Base-by-base conservation (phyloP, 257 asterid genomes). In the Coffea eugenioides region DNA sequence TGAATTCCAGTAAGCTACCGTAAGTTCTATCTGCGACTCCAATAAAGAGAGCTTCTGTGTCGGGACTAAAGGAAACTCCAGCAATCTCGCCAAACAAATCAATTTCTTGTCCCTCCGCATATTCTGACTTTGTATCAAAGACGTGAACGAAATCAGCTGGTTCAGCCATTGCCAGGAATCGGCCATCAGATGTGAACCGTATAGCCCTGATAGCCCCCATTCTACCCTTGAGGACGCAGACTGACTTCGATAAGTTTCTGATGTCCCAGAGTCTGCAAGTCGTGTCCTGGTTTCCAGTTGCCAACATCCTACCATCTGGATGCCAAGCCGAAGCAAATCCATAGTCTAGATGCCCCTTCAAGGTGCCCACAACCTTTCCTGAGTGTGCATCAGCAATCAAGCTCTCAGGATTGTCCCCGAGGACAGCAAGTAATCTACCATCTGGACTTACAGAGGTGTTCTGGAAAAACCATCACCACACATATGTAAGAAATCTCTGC, bases 301-400 rank as follows among this genome's bases (percentile, higher is more conserved):
- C 98, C 18, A 93, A 83, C 62, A 91, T 85, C 61, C 56, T 84
- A 1, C 97, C 98, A 45, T 91, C 88, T 0, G 97, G 98, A 78
- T 93, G 95, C 98, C 98, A 93, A 20, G 98, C 97, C 0, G 98
- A 93, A 11, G 98, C 82, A 75, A 92, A 93, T 10, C 93, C 90
- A 66, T 92, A 91, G 84, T 92, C 97, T 39, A 86, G 74, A 73
- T 91, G 97, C 25, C 97, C 98, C 86, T 88, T 90, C 56, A 93
- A 83, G 74, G 83, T 88, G 90, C 88, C 80, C 6, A 90, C 84
- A 1, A 88, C 88, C 92, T 88, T 82, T 61, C 85, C 85, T 20
- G 80, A 73, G n/a, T 82, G 79, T 3, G 80, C 81, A 72, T 84
- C 83, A 51, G 85, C 80, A 45, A 84, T 61, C 69, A 83, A 56